phyloP scores from a whole-genome alignment of 305 asterid genomes.

The Plantago rigida region DNA sequence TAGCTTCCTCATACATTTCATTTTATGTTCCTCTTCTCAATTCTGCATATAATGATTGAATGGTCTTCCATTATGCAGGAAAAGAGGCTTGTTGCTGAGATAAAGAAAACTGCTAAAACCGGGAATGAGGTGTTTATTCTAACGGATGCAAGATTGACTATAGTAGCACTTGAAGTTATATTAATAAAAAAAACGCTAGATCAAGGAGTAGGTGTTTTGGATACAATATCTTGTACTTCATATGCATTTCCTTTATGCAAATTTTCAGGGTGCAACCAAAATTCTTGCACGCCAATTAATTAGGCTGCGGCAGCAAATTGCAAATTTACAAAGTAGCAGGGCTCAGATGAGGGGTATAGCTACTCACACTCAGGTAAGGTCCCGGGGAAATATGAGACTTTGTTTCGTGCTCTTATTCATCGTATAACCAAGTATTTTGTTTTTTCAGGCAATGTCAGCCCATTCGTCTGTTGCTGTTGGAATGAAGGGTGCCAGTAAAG shows the following conservation, averaged over 20 bases:
- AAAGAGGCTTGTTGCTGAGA: constrained; percentile 65
- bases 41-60: constrained; percentile 1
- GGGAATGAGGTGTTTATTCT: constrained; percentile 53
- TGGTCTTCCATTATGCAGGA: constrained; percentile 39
- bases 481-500: constrained; percentile 89
- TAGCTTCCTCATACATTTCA: not conserved
- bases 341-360: constrained; percentile 95
- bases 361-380: constrained; percentile 76
- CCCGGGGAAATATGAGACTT: too few species aligned
- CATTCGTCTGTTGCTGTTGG: constrained; percentile 87
- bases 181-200: not conserved
- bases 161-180: too few species aligned
- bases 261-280: constrained; percentile 70
- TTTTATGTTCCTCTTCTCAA: not conserved
- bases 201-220: not conserved
- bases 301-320: constrained; percentile 80
- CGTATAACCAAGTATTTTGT: constrained; percentile 7
- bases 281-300: constrained; percentile 78
- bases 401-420: constrained; percentile 1
- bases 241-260: constrained; percentile 14
- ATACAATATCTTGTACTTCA: not conserved
- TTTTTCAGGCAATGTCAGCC: constrained; percentile 74
- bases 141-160: too few species aligned
- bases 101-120: constrained; percentile 64
- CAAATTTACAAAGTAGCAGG: constrained; percentile 83